phyloP scores from a whole-genome alignment of 2,329 filamentous ascomycete genomes.

The Mycosphaerella sp. region DNA sequence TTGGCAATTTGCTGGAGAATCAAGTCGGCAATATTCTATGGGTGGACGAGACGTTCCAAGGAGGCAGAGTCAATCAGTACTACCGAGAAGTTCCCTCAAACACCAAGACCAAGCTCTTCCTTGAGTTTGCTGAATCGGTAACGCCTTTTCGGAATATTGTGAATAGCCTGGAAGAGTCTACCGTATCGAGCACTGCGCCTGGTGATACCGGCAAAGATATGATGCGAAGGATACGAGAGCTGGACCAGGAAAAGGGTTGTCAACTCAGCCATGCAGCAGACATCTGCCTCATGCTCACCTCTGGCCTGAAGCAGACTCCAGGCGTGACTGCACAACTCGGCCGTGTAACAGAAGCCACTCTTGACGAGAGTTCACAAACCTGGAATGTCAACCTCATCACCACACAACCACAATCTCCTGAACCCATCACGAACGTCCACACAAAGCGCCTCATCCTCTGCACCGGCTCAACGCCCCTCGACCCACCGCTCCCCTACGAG shows the following conservation, averaged over 20 bases:
- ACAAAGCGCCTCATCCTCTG: slow-evolving; percentile 49
- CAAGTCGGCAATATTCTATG: slow-evolving; percentile 50
- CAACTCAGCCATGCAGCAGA: slow-evolving; percentile 54
- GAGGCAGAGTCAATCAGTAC: slow-evolving; percentile 37
- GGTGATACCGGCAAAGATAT: slow-evolving; percentile 44
- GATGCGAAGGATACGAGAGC: slow-evolving; percentile 47
- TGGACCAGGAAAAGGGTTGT: slow-evolving; percentile 54
- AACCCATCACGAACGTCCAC: slow-evolving; percentile 34
- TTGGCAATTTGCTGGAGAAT: slow-evolving; percentile 57
- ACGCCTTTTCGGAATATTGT: slow-evolving; percentile 50
- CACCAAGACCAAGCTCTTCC: slow-evolving; percentile 56
- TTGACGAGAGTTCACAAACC: slow-evolving; percentile 35
- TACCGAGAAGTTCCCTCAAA: slow-evolving; percentile 60
- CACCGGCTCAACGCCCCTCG: slow-evolving; percentile 51
- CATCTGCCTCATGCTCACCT: slow-evolving; percentile 45
- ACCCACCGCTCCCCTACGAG: slow-evolving; percentile 40
- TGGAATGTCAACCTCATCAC: slow-evolving; percentile 36
- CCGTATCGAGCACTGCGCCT: too few species aligned
- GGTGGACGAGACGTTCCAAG: slow-evolving; percentile 54
- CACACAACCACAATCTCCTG: slow-evolving; percentile 25
- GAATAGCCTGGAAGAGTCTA: too few species aligned
- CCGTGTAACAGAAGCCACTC: slow-evolving; percentile 37
- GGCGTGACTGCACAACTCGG: slow-evolving; percentile 39
- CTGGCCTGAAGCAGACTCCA: slow-evolving; percentile 40
- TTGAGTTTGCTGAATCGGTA: slow-evolving; percentile 51